Evolutionary conservation across 352 stramenopile species (phyloP).

Genomic region (Thalassiosira mediterranea): DNA sequence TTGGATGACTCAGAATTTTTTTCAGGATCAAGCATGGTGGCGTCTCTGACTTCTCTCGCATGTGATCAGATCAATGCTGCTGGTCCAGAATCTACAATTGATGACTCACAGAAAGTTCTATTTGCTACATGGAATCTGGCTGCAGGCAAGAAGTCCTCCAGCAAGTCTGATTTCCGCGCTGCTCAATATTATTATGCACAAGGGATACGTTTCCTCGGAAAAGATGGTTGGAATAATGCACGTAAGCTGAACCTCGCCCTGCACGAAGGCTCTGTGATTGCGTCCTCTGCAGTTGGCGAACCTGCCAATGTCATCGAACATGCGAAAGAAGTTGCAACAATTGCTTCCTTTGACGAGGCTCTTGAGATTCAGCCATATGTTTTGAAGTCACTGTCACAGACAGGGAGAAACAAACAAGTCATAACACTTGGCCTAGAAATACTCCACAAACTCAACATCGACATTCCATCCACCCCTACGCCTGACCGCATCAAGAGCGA

Average conservation of each 20-base stretch:
- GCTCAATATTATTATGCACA: constrained; percentile 24
- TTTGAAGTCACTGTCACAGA: constrained; percentile 2
- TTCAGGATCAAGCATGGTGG: background rate
- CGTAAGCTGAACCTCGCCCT: constrained; percentile 9
- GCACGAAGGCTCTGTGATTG: constrained; percentile 15
- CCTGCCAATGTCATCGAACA: background rate
- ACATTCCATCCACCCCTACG: constrained; percentile 15
- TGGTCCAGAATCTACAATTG: background rate
- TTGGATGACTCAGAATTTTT: constrained; percentile 9
- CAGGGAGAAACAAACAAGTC: constrained; percentile 11
- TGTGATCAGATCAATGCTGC: constrained; percentile 22
- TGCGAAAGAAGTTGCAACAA: constrained; percentile 9
- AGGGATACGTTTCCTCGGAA: constrained; percentile 17
- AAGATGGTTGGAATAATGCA: constrained; percentile 2
- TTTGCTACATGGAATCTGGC: constrained; percentile 28
- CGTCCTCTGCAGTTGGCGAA: constrained; percentile 12
- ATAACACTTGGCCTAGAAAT: background rate
- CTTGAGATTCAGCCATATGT: constrained; percentile 1
- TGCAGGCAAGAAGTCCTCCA: background rate
- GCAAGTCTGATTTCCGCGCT: constrained; percentile 14
- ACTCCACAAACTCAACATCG: constrained; percentile 5
- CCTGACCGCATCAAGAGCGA: background rate
- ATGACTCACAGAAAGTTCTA: background rate
- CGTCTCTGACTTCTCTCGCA: constrained; percentile 15
- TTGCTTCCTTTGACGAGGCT: constrained; percentile 18